These are phyloP conservation scores for Chenopodium formosanum DNA, from an alignment of 148 eudicot genomes.

Conservation along the genomic window DNA sequence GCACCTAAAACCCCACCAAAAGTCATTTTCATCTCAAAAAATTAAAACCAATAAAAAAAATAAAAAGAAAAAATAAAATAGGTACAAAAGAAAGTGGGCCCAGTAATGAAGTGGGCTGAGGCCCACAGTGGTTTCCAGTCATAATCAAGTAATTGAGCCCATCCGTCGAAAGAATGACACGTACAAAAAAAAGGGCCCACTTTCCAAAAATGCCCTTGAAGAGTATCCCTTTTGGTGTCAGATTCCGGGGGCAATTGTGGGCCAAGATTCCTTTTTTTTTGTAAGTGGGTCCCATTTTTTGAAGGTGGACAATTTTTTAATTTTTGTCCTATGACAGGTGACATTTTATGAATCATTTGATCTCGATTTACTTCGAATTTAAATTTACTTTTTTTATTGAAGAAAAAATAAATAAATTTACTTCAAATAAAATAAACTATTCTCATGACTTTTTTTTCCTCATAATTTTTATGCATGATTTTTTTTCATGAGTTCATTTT, in stretches of 20 bases:
- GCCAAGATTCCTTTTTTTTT: conserved; percentile 21
- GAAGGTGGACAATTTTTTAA: conserved; percentile 33
- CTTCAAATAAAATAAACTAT: too few species aligned
- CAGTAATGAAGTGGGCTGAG: conserved; percentile 28
- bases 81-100: conserved; percentile 11
- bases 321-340: conserved; percentile 34
- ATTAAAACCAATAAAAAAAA: not conserved
- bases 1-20: conserved; percentile 1
- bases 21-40: conserved; percentile 12
- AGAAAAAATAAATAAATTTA: too few species aligned
- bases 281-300: conserved; percentile 38
- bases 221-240: conserved; percentile 29
- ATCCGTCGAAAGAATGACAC: conserved; percentile 29
- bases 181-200: not conserved
- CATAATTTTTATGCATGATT: too few species aligned
- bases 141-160: conserved; percentile 22
- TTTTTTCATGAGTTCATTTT: too few species aligned
- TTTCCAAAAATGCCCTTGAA: conserved; percentile 24
- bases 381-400: too few species aligned
- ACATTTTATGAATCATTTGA: conserved; percentile 21
- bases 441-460: too few species aligned
- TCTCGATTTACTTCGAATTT: not conserved
- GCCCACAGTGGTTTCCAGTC: conserved; percentile 29
- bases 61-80: not conserved
- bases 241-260: conserved; percentile 36